phyloP scores from a whole-genome alignment of 176 grass and related monocot species.

The Microstegium vimineum region DNA sequence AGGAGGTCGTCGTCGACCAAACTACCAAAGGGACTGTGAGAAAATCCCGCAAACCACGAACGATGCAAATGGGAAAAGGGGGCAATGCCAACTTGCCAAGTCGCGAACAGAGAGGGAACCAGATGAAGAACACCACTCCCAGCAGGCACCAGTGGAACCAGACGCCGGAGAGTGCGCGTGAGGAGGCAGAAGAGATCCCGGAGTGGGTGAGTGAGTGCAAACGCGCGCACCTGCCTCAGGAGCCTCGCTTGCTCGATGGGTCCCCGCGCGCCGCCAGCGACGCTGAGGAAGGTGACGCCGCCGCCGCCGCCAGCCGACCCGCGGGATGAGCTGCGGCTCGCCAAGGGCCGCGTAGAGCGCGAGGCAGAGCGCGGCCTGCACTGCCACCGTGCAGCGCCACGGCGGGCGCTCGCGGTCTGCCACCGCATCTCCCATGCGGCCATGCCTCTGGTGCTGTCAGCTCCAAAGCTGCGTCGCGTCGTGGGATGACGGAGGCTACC shows the following conservation, averaged over 20 bases:
- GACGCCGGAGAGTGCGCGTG: not conserved
- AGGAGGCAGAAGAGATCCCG: not conserved
- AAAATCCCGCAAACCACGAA: not conserved
- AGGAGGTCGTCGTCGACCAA: not conserved
- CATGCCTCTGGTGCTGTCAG: no score
- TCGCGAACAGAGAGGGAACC: not conserved
- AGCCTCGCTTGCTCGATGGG: conserved; percentile 39
- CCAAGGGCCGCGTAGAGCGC: conserved; percentile 76
- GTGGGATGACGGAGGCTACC: not conserved
- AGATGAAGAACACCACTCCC: not conserved
- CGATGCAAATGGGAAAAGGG: not conserved
- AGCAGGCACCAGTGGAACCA: no score
- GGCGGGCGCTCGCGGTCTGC: not conserved
- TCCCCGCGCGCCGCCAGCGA: conserved; percentile 49
- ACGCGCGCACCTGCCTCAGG: conserved; percentile 46
- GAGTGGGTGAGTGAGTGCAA: not conserved
- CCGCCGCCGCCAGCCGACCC: not conserved
- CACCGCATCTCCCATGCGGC: conserved; percentile 10
- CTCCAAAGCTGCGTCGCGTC: not conserved
- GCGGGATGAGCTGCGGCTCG: conserved; percentile 31
- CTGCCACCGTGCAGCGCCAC: conserved; percentile 56
- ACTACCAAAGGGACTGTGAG: not conserved
- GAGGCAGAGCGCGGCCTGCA: conserved; percentile 69
- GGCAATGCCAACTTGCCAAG: not conserved
- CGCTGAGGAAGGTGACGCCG: conserved; percentile 68